phyloP scores from a whole-genome alignment of 768 basidiomycete genomes.

The Trametes cubensis region DNA sequence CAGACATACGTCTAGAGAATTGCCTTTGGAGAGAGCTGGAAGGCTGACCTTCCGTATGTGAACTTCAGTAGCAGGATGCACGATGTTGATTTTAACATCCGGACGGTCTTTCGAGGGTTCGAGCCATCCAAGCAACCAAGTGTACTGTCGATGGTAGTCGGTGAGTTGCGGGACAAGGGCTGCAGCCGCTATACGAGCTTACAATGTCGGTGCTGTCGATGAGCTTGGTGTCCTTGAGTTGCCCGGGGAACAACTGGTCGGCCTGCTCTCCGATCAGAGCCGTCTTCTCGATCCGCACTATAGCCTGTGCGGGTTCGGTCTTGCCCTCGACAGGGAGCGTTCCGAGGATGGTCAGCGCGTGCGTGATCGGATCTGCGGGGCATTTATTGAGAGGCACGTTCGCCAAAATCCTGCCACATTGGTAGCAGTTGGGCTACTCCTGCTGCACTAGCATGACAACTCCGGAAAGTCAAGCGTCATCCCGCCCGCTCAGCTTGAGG shows the following conservation, averaged over 20 bases:
- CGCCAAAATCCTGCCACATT: not conserved
- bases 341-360: constrained; percentile 70
- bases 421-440: too few species aligned
- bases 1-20: not conserved
- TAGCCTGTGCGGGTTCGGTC: constrained; percentile 41
- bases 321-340: constrained; percentile 44
- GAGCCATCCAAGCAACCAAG: constrained; percentile 81
- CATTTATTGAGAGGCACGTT: not conserved
- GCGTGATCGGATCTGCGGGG: constrained; percentile 56
- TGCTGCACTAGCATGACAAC: too few species aligned
- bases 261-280: constrained; percentile 54
- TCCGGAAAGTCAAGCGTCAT: too few species aligned
- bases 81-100: constrained; percentile 83
- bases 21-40: not conserved
- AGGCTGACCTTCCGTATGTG: constrained; percentile 77
- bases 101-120: constrained; percentile 40
- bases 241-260: constrained; percentile 40
- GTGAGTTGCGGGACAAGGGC: constrained; percentile 14
- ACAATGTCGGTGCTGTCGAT: constrained; percentile 74
- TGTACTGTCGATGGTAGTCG: constrained; percentile 55
- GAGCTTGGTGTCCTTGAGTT: constrained; percentile 46
- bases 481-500: too few species aligned
- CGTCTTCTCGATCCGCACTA: constrained; percentile 80
- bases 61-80: constrained; percentile 87
- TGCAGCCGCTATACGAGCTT: constrained; percentile 29